Conservation (phyloP, 176 grass and related monocot species). For the Luzula sylvatica region DNA sequence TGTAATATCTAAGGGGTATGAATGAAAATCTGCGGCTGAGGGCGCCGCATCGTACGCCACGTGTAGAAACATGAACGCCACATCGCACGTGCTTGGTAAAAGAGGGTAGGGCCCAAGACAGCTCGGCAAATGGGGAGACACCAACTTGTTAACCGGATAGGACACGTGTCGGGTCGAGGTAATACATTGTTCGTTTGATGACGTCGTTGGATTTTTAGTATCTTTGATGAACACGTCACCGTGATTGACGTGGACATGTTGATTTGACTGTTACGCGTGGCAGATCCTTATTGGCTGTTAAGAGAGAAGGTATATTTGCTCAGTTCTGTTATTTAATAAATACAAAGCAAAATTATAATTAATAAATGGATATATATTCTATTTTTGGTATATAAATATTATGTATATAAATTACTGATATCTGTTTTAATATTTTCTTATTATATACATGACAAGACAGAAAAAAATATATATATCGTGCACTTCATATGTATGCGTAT, state of each 20-base stretch:
- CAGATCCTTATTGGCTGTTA: not conserved
- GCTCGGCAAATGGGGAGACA: conserved; percentile 9
- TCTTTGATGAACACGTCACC: not conserved
- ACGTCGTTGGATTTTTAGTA: not conserved
- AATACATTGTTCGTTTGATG: not conserved
- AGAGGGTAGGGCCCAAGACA: conserved; percentile 9
- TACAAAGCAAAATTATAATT: not conserved
- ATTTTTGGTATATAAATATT: not conserved
- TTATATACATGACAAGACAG: too few relatives aligned
- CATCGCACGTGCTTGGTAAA: not conserved
- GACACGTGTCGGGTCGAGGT: conserved; percentile 21
- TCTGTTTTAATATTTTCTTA: too few relatives aligned
- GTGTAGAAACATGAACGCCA: not conserved
- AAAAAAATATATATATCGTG: too few relatives aligned
- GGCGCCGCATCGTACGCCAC: conserved; percentile 48
- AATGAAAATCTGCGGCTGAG: too few relatives aligned
- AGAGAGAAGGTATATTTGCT: not conserved
- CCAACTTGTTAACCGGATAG: not conserved
- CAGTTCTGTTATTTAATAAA: not conserved
- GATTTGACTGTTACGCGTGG: not conserved
- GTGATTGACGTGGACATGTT: conserved; percentile 1
- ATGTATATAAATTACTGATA: too few relatives aligned
- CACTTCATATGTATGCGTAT: too few relatives aligned
- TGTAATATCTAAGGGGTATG: too few relatives aligned
- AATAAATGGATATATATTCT: not conserved